phyloP scores from a whole-genome alignment of 257 asterid genomes.

The Gardenia jasminoides region DNA sequence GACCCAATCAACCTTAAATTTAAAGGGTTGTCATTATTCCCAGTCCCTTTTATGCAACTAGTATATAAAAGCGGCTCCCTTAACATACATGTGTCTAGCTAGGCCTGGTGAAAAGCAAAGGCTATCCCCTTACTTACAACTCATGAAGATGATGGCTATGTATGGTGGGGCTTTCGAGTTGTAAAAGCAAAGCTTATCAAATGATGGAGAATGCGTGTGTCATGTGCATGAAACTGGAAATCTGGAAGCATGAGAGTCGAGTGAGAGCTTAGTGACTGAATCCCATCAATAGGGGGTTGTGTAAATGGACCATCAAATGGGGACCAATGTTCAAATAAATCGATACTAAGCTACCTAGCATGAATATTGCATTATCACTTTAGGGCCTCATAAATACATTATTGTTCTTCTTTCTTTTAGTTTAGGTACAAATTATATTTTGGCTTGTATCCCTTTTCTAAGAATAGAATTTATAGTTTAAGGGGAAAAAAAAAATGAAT shows the following conservation, averaged over 20 bases:
- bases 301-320: constrained; percentile 24
- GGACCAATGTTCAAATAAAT: constrained; percentile 7
- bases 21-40: constrained; percentile 17
- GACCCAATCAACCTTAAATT: constrained; percentile 17
- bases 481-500: not conserved
- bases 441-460: not conserved
- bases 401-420: not conserved
- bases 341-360: no score
- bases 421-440: not conserved
- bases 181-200: constrained; percentile 24
- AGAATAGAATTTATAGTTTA: not conserved
- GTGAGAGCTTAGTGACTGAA: constrained; percentile 23
- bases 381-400: not conserved
- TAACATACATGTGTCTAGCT: not conserved
- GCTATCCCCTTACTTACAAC: constrained; percentile 20
- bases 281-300: not conserved
- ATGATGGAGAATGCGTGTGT: constrained; percentile 31
- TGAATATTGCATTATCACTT: not conserved
- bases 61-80: no score
- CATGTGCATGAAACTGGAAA: constrained; percentile 33
- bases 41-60: not conserved
- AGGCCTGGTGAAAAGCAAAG: not conserved
- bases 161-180: constrained; percentile 31
- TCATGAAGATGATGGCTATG: constrained; percentile 32
- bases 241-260: constrained; percentile 24